These are phyloP conservation scores for Globisporangium barbulae DNA, from an alignment of 352 stramenopile genomes.

Conservation along the genomic window DNA sequence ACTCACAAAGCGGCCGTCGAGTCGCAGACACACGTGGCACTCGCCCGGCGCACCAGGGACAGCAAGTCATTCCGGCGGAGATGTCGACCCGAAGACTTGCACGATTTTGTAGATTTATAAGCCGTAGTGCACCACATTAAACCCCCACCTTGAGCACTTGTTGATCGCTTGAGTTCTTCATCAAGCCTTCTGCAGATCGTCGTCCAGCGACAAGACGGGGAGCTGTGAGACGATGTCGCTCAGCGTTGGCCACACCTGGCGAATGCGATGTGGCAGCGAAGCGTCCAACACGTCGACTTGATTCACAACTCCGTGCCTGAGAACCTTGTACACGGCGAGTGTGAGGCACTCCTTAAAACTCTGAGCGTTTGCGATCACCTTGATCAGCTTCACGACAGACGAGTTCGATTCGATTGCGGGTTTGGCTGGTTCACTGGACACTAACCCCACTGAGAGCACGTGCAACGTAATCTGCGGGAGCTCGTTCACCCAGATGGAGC, in stretches of 20 bases:
- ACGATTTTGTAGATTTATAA: slow-evolving; percentile 14
- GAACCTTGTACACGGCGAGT: slow-evolving; percentile 13
- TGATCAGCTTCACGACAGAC: not conserved
- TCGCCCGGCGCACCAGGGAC: not conserved
- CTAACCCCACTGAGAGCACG: slow-evolving; percentile 4
- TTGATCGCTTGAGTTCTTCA: no score
- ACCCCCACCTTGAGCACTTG: not conserved
- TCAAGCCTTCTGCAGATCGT: not conserved
- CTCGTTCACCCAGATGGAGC: slow-evolving; percentile 36
- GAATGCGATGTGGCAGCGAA: slow-evolving; percentile 10
- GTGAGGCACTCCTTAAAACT: slow-evolving; percentile 16
- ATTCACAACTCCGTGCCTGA: slow-evolving; percentile 19
- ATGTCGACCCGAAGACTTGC: slow-evolving; percentile 13
- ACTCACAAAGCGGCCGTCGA: slow-evolving; percentile 4
- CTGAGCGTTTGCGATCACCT: slow-evolving; percentile 3
- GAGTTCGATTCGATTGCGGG: not conserved
- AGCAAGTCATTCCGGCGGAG: not conserved
- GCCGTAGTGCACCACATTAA: not conserved
- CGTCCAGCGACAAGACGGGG: slow-evolving; percentile 5
- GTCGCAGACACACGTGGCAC: slow-evolving; percentile 18
- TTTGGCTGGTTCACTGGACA: not conserved
- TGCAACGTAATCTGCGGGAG: slow-evolving; percentile 19
- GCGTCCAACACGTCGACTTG: slow-evolving; percentile 29
- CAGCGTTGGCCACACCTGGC: slow-evolving; percentile 18
- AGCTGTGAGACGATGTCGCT: slow-evolving; percentile 4